phyloP scores from a whole-genome alignment of 2,329 filamentous ascomycete genomes.

The Botrytis byssoidea region DNA sequence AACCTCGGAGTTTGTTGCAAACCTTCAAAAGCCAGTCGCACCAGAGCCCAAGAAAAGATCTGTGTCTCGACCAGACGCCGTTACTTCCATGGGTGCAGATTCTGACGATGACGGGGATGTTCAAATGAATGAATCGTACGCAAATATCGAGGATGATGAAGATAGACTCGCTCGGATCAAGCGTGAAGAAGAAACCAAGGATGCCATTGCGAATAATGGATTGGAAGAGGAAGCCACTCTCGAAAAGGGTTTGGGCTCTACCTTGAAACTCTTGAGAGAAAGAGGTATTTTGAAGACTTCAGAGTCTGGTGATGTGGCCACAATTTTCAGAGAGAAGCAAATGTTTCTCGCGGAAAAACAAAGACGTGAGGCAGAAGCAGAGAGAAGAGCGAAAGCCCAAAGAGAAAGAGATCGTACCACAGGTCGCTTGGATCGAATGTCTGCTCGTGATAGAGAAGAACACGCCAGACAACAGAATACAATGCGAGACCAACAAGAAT shows the following conservation, averaged over 20 bases:
- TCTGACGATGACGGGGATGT: slow-evolving; percentile 44
- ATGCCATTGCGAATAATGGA: slow-evolving; percentile 63
- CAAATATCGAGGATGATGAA: slow-evolving; percentile 45
- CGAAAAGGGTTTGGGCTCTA: slow-evolving; percentile 74
- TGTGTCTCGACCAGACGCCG: slow-evolving; percentile 41
- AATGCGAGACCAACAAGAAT: slow-evolving; percentile 80
- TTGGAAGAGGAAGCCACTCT: slow-evolving; percentile 84
- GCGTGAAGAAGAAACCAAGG: slow-evolving; percentile 48
- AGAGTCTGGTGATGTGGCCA: slow-evolving; percentile 62
- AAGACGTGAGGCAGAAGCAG: slow-evolving; percentile 74
- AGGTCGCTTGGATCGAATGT: slow-evolving; percentile 83
- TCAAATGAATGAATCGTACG: slow-evolving; percentile 39
- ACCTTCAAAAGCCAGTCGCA: slow-evolving; percentile 66
- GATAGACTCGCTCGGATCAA: slow-evolving; percentile 50
- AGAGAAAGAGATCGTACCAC: slow-evolving; percentile 85
- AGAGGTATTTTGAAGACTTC: slow-evolving; percentile 74
- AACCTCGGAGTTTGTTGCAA: slow-evolving; percentile 90
- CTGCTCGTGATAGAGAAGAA: slow-evolving; percentile 86
- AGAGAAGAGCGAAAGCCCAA: slow-evolving; percentile 73
- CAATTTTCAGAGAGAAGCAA: slow-evolving; percentile 67
- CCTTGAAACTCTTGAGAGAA: slow-evolving; percentile 78
- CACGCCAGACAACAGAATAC: slow-evolving; percentile 85
- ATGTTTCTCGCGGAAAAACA: slow-evolving; percentile 78
- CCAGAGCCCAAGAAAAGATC: slow-evolving; percentile 48
- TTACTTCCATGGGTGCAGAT: slow-evolving; percentile 48